Conservation (phyloP, 345 rosid species). For the Moringa oleifera region DNA sequence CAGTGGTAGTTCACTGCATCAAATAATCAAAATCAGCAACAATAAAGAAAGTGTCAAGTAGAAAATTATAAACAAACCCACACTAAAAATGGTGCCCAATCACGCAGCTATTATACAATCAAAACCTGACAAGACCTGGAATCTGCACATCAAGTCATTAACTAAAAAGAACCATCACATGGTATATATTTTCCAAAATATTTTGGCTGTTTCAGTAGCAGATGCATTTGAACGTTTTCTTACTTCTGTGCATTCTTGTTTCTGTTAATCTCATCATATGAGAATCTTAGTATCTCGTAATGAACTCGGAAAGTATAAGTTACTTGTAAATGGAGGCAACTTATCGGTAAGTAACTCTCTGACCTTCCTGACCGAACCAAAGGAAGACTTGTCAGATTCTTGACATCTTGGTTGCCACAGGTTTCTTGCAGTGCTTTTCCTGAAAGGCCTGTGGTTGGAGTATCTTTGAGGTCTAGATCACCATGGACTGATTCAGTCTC, state of each 20-base stretch:
- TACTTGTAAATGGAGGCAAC: too few species aligned
- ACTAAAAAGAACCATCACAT: not conserved
- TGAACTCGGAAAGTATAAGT: not conserved
- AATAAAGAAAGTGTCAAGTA: not conserved
- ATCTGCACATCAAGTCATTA: not conserved
- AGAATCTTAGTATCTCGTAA: not conserved
- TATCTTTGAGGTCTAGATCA: slow-evolving; percentile 19
- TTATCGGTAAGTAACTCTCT: slow-evolving; percentile 8
- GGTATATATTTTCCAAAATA: not conserved
- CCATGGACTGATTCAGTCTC: slow-evolving; percentile 11
- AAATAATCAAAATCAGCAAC: slow-evolving; percentile 11
- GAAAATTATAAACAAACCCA: not conserved
- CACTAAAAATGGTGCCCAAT: not conserved
- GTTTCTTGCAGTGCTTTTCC: slow-evolving; percentile 15
- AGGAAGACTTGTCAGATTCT: slow-evolving; percentile 22
- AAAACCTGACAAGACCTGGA: not conserved
- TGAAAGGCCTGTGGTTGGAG: slow-evolving; percentile 18
- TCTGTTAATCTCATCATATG: not conserved
- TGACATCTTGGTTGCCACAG: slow-evolving; percentile 19
- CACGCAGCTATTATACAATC: not conserved
- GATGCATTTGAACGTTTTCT: not conserved
- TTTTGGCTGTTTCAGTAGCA: not conserved
- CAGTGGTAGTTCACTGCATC: slow-evolving; percentile 23
- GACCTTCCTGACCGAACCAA: slow-evolving; percentile 37
- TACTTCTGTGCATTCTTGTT: too few species aligned